Base-by-base conservation (phyloP, 2,329 filamentous ascomycete species). In the Alternaria sp. region DNA sequence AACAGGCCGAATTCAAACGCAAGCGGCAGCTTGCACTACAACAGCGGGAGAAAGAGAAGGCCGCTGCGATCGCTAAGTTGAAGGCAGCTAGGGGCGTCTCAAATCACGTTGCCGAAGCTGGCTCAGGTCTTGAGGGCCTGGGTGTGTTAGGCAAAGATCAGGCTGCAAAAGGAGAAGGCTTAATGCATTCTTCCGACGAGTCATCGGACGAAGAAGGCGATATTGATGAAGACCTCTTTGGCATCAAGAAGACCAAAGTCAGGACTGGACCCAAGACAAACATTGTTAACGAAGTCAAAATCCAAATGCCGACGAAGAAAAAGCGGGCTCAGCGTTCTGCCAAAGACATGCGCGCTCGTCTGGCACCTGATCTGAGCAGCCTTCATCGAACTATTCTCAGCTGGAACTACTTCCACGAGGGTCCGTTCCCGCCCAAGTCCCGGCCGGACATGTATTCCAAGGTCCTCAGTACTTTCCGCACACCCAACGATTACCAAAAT, bases 381-480 rank as follows among this genome's bases (percentile, higher is more conserved):
- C 81, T 99, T 30, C 95, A 98, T 75, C 89, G 91, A 70, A 90
- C 90, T 18, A 93, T 99, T 51, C 86, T 99, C 3, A 87, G 91
- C 57, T 99, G 95, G 95, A 92, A 99, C 67, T 96, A 96, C 67
- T 99, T 97, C 78, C 91, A 97, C 72, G 83, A 88, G 46, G 93
- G 93, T 28, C 92, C 94, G 71, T 91, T 94, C 60, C 95, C 95
- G 6, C 94, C 95, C 0, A 86, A 85, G 58, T 84, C 85, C 6
- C 89, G 87, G 52, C 88, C 88, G 16, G 88, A 89, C 48, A 85
- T 88, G 44, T 96, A 94, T 73, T 88, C 85, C 47, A 84, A 88
- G 54, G 94, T 99, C 11, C 89, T 90, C 5, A 90, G 92, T 62
- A 88, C 87, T 0, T 99, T 97, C 79, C 78, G 83, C 28, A 89